Evolutionary conservation across 768 basidiomycete species (phyloP).

Genomic region (Amanita polypyramis): DNA sequence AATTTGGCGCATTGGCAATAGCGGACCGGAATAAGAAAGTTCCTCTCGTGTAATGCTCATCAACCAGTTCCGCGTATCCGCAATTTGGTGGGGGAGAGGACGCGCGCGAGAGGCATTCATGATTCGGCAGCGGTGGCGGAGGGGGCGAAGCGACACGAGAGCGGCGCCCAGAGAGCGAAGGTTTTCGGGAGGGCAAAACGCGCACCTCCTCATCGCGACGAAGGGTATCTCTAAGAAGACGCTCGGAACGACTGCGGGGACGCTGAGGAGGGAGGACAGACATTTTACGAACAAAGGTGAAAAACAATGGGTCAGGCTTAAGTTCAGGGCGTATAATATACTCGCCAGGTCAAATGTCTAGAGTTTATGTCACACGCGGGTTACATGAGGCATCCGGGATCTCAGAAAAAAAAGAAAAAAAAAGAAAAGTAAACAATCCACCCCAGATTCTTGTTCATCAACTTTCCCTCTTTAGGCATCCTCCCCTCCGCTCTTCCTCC

Average conservation of each 20-base stretch:
- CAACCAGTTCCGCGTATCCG: constrained; percentile 7
- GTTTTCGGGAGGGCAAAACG: not conserved
- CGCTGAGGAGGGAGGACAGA: constrained; percentile 16
- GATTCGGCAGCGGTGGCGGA: constrained; percentile 6
- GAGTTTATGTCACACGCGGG: constrained; percentile 1
- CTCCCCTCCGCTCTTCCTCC: not conserved
- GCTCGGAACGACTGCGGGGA: constrained; percentile 42
- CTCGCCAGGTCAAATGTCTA: not conserved
- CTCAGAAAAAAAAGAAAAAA: too few relatives aligned
- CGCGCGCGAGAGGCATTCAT: constrained; percentile 3
- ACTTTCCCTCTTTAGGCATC: not conserved
- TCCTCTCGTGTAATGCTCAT: constrained; percentile 15
- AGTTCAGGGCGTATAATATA: not conserved
- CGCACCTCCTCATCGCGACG: constrained; percentile 30
- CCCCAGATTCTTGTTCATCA: not conserved
- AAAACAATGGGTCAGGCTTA: too few relatives aligned
- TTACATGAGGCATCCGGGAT: constrained; percentile 1
- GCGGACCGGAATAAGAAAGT: constrained; percentile 25
- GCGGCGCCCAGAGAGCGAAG: not conserved
- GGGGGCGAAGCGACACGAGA: constrained; percentile 11
- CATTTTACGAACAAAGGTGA: not conserved
- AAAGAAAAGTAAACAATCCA: not conserved
- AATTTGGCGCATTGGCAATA: constrained; percentile 10
- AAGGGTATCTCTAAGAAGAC: constrained; percentile 46
- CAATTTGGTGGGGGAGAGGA: constrained; percentile 8